Percentiles rank a stretch among this genome's conserved stretches.
Conservation (phyloP, 2,329 filamentous ascomycete genomes). For the Fusarium veterinarium region DNA sequence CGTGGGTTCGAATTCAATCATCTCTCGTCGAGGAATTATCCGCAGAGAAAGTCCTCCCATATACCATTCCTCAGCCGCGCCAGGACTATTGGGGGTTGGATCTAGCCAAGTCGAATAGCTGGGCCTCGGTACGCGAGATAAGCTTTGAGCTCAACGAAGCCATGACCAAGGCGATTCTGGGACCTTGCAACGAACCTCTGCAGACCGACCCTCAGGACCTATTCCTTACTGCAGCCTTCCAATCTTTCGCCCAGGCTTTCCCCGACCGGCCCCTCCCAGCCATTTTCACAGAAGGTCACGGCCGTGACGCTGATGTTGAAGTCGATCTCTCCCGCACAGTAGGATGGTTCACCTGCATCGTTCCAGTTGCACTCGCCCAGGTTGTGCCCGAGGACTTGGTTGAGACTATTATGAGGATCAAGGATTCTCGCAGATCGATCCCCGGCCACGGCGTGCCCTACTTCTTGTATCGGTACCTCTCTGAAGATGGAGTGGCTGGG, state of each 20-base stretch:
- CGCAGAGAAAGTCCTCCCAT: background rate
- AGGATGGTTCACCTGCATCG: slow-evolving; percentile 56
- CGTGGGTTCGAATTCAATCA: background rate
- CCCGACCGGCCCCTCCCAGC: slow-evolving; percentile 46
- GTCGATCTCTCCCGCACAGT: slow-evolving; percentile 53
- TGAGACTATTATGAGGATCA: slow-evolving; percentile 46
- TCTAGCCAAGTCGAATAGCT: background rate
- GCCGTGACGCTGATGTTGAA: slow-evolving; percentile 48
- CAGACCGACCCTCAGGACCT: slow-evolving; percentile 53
- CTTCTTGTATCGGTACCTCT: background rate
- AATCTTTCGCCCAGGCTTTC: slow-evolving; percentile 51
- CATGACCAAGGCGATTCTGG: background rate
- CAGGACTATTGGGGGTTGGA: background rate
- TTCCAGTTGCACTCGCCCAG: background rate
- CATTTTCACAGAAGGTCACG: slow-evolving; percentile 56
- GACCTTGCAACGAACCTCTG: slow-evolving; percentile 35
- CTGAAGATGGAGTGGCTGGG: background rate
- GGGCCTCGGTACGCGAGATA: background rate
- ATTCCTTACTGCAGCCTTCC: slow-evolving; percentile 47
- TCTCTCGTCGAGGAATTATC: background rate
- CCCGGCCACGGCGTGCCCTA: background rate
- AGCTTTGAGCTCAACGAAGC: background rate
- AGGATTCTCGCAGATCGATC: slow-evolving; percentile 51
- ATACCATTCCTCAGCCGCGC: background rate
- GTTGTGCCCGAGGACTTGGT: background rate